A percentile compares a stretch with the other conserved stretches of the same genome.
Evolutionary conservation across 2,329 filamentous ascomycete species (phyloP).

Genomic region (Aaosphaeria arxii): DNA sequence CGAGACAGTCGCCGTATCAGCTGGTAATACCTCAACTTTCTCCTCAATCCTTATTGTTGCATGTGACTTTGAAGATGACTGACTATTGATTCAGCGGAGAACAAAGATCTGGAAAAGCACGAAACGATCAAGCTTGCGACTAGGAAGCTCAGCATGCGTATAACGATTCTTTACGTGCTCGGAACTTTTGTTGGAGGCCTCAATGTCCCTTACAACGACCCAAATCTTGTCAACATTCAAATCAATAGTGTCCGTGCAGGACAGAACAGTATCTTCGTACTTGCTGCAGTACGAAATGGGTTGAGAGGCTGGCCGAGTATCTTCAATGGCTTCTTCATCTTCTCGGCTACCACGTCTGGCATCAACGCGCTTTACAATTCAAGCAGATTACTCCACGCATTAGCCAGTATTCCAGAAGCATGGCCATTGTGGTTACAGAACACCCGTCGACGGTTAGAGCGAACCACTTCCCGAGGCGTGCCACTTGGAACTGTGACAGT

Average conservation of each 20-base stretch:
- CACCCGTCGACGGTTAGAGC: conserved; percentile 30
- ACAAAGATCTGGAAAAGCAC: conserved; percentile 38
- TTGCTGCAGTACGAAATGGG: conserved; percentile 41
- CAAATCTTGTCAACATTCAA: conserved; percentile 23
- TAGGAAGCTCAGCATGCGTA: conserved; percentile 42
- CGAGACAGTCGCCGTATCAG: conserved; percentile 35
- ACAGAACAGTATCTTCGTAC: conserved; percentile 38
- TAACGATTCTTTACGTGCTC: conserved; percentile 45
- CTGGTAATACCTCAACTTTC: not conserved
- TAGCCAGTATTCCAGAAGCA: conserved; percentile 40
- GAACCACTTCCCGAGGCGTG: conserved; percentile 36
- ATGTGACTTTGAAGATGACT: not conserved
- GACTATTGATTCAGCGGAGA: conserved; percentile 44
- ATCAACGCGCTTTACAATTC: conserved; percentile 45
- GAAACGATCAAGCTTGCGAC: conserved; percentile 47
- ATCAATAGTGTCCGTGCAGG: conserved; percentile 27
- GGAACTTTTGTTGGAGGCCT: conserved; percentile 42
- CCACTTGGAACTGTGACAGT: conserved; percentile 38
- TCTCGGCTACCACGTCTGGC: conserved; percentile 42
- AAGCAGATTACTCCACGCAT: conserved; percentile 43
- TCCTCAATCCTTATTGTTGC: not conserved
- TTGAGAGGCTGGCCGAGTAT: conserved; percentile 39
- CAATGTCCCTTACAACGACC: conserved; percentile 42
- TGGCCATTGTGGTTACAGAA: conserved; percentile 38
- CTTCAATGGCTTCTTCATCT: conserved; percentile 46